Evolutionary conservation across 768 basidiomycete genomes (phyloP).

Genomic region (Arthromyces matolae): DNA sequence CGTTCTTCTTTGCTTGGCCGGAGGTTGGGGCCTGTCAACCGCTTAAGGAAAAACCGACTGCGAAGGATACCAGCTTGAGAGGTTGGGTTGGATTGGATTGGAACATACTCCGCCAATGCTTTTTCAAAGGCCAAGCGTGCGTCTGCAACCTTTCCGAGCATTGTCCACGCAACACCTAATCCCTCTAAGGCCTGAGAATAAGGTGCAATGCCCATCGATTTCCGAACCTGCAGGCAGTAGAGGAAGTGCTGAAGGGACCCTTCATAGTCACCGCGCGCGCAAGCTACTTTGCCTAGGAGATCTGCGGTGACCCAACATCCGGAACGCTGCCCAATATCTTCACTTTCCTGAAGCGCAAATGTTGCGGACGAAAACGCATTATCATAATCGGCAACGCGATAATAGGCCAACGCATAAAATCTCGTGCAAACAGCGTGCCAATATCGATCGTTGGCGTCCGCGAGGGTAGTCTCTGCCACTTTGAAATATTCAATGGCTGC

Average conservation of each 20-base stretch:
- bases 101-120: background rate
- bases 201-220: background rate
- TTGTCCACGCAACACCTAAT: constrained; percentile 7
- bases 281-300: background rate
- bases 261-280: constrained; percentile 1
- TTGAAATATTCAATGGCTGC: background rate
- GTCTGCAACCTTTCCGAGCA: background rate
- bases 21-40: background rate
- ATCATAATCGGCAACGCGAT: background rate
- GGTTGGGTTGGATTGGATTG: background rate
- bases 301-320: background rate
- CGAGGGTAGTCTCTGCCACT: constrained; percentile 3
- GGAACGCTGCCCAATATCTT: background rate
- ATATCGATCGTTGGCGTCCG: background rate
- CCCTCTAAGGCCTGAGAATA: background rate
- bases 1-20: background rate
- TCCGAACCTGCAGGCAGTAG: background rate
- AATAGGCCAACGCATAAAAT: background rate
- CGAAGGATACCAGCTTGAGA: background rate
- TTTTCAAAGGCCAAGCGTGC: background rate
- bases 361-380: background rate
- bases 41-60: background rate
- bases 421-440: background rate
- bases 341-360: background rate
- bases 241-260: background rate